Conservation (phyloP, 495 filamentous ascomycete species). For the Penicillium egyptiacum region DNA sequence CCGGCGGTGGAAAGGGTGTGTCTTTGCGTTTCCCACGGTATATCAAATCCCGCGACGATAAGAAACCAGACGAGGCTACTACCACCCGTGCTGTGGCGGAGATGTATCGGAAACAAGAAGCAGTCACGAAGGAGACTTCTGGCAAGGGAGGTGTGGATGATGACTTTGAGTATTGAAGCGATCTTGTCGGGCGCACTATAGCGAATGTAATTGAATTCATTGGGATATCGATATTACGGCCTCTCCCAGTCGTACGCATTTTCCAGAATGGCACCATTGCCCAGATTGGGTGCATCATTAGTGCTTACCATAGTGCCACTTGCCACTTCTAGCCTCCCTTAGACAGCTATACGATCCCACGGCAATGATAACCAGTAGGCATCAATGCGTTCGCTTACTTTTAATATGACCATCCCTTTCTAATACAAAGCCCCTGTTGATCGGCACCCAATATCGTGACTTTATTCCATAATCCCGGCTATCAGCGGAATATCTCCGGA, state of each 20-base stretch:
- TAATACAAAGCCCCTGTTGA: not conserved
- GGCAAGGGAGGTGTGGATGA: slow-evolving; percentile 86
- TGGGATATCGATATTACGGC: not conserved
- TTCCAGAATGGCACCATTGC: slow-evolving; percentile 12
- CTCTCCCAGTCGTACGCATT: not conserved
- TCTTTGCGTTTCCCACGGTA: slow-evolving; percentile 88
- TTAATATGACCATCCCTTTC: not conserved
- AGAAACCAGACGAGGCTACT: slow-evolving; percentile 91
- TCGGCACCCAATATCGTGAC: not conserved
- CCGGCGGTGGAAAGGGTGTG: slow-evolving; percentile 76
- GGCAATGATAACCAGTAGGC: not conserved
- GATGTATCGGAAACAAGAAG: slow-evolving; percentile 95
- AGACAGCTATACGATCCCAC: not conserved
- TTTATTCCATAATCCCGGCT: slow-evolving; percentile 9
- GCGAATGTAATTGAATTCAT: slow-evolving; percentile 11
- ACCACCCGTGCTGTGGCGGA: slow-evolving; percentile 80
- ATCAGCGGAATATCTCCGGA: slow-evolving; percentile 15
- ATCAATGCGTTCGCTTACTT: not conserved
- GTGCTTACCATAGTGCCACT: slow-evolving; percentile 3
- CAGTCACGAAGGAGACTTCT: slow-evolving; percentile 62
- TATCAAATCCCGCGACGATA: slow-evolving; percentile 86
- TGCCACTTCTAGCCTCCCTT: not conserved
- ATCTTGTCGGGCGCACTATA: slow-evolving; percentile 6
- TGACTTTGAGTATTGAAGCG: slow-evolving; percentile 88
- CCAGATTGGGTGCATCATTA: slow-evolving; percentile 12